phyloP scores from a whole-genome alignment of 192 early-diverging fungal genomes.

The Backusella tarrabulga region DNA sequence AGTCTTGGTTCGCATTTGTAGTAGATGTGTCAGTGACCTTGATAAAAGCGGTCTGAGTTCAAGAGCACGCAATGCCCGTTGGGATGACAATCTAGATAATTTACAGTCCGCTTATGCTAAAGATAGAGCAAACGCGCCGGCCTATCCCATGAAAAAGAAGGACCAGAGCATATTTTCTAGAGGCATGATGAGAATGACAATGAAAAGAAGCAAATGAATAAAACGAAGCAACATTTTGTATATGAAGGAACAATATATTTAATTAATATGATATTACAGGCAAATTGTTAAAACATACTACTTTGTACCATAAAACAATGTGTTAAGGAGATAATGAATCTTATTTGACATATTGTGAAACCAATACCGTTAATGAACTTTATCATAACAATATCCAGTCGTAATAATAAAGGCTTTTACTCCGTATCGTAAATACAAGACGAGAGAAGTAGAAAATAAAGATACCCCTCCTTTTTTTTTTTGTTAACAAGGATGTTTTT shows the following conservation, averaged over 20 bases:
- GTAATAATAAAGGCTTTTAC: neutral
- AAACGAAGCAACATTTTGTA: neutral
- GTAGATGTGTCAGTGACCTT: slow-evolving; percentile 10
- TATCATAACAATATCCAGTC: neutral
- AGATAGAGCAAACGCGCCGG: slow-evolving; percentile 13
- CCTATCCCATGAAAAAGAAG: slow-evolving; percentile 22
- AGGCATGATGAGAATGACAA: neutral
- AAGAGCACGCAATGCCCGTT: slow-evolving; percentile 16
- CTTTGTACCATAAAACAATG: neutral
- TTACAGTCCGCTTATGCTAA: slow-evolving; percentile 19
- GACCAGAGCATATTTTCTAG: slow-evolving; percentile 3
- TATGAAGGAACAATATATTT: neutral
- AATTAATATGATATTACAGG: too few relatives aligned
- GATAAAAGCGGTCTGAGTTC: slow-evolving; percentile 9
- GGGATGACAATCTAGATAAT: slow-evolving; percentile 24
- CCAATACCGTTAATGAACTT: neutral
- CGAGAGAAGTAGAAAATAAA: neutral
- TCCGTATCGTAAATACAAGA: neutral
- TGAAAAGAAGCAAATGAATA: neutral
- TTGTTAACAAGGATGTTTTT: neutral
- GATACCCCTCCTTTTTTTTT: neutral
- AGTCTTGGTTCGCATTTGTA: slow-evolving; percentile 25
- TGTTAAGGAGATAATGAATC: neutral
- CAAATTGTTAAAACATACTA: too few relatives aligned
- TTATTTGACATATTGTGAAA: neutral